Percentiles rank a stretch among this genome's conserved stretches.
These are phyloP conservation scores for Paecilomyces formosus DNA, from an alignment of 2,329 filamentous ascomycete species.

Conservation along the genomic window DNA sequence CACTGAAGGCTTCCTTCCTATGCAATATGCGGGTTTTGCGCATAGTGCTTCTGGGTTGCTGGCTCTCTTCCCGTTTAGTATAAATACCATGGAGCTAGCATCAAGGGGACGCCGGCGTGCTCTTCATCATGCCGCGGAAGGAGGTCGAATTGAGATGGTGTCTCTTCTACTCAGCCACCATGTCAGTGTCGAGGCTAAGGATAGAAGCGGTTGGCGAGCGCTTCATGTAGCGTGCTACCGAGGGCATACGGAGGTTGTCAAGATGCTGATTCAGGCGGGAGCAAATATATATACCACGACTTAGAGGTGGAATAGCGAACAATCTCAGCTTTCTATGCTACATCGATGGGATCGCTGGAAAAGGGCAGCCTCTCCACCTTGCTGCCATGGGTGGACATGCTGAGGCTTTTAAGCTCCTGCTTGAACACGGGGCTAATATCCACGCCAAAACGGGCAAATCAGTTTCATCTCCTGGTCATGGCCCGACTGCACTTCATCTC, in stretches of 20 bases:
- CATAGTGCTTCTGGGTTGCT: background rate
- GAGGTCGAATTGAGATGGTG: background rate
- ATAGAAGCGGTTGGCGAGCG: too few species aligned
- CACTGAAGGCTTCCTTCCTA: background rate
- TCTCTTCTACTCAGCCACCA: background rate
- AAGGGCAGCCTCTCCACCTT: background rate
- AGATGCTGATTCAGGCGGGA: background rate
- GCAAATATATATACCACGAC: background rate
- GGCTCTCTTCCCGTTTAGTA: background rate
- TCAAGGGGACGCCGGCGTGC: background rate
- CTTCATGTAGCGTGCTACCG: background rate
- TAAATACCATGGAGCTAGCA: background rate
- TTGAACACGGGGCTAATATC: background rate
- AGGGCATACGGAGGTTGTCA: background rate
- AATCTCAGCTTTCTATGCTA: background rate
- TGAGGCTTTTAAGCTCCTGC: background rate
- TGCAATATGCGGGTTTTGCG: background rate
- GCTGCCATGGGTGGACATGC: background rate
- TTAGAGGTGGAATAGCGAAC: background rate
- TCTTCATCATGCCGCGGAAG: background rate
- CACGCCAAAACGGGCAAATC: background rate
- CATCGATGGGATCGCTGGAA: background rate
- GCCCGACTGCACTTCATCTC: background rate
- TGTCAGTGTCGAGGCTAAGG: background rate
- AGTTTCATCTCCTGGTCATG: background rate